Conservation (phyloP, 2,329 filamentous ascomycete species). For the Aspergillus sergii region DNA sequence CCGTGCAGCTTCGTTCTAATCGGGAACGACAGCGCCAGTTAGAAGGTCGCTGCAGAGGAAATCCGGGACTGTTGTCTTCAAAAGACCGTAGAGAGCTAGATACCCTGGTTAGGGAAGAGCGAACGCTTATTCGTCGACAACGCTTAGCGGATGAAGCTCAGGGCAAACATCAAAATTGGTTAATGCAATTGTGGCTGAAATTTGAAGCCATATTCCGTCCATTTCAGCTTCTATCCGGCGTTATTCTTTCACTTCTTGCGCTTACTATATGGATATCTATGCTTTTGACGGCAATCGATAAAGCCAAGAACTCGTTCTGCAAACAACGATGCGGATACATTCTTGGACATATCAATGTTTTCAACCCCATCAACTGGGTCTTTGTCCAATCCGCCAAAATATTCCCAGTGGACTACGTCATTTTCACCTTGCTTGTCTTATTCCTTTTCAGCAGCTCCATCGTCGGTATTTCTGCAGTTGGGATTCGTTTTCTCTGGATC, state of each 20-base stretch:
- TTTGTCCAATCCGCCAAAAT: conserved; percentile 77
- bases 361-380: conserved; percentile 93
- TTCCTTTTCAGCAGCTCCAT: conserved; percentile 89
- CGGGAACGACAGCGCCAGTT: conserved; percentile 90
- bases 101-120: conserved; percentile 82
- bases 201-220: conserved; percentile 81
- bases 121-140: conserved; percentile 86
- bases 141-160: conserved; percentile 70
- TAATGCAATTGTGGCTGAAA: conserved; percentile 78
- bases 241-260: conserved; percentile 73
- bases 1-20: conserved; percentile 81
- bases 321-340: conserved; percentile 90
- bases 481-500: conserved; percentile 96
- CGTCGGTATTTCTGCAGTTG: conserved; percentile 79
- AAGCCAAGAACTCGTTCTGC: conserved; percentile 93
- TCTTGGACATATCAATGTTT: conserved; percentile 82
- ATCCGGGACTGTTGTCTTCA: conserved; percentile 71
- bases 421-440: conserved; percentile 82
- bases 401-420: conserved; percentile 89
- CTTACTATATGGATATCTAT: conserved; percentile 85
- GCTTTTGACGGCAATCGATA: conserved; percentile 94
- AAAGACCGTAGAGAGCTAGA: conserved; percentile 91
- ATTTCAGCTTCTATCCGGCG: conserved; percentile 81
- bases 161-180: conserved; percentile 73
- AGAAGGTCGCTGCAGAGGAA: conserved; percentile 79